Base-by-base conservation (phyloP, 2,329 filamentous ascomycete genomes). In the Lachnellula hyalina region DNA sequence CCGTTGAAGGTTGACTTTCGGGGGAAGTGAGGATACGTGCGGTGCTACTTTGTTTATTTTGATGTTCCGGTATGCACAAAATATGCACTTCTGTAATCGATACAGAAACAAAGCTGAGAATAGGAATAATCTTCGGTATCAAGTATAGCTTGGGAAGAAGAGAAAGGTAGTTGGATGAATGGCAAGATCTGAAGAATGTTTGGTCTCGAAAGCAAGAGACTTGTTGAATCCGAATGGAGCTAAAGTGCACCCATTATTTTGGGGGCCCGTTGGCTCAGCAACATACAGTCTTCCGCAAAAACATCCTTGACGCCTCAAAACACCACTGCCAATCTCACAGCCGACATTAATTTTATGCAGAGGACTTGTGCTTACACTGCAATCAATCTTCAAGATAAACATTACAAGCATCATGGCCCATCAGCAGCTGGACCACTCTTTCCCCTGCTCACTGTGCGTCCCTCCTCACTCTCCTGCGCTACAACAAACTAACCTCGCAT, bases 391-490 rank as follows among this genome's bases (percentile, higher is more conserved):
- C 19, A 28, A 49, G 19, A 15, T 36, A 28, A 11, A 47, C 3
- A 5, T 17, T 28, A 52, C 45, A 47, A 44, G 32, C 56, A 60
- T 35, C 36, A 63, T 63, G 63, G 47, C 57, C 32, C 51, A 51
- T 19, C 42, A 57, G 42, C 21, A 32, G 28, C 28, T 53, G 34
- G 77, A 79, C 61, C 62, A 74, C 47, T 74, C 76, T 15, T 87
- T 86, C 64, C 83, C 84, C 50, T 87, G 83, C 71, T 77, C 80
- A 34, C 69, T 88, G 85, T 86, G 75, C 67, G 82, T 73, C 23
- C 44, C 59, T 72, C 45, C 46, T 51, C 61, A 57, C 53, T 61
- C 55, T 58, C 60, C 55, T 57, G 57, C 52, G 51, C 51, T 36
- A 49, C 51, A 41, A 53, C 53, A 55, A 47, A 54, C 49, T 11